Percentiles rank a stretch among this genome's conserved stretches.
phyloP scores from a whole-genome alignment of 139 green algal genomes.

The Ettlia oleoabundans region DNA sequence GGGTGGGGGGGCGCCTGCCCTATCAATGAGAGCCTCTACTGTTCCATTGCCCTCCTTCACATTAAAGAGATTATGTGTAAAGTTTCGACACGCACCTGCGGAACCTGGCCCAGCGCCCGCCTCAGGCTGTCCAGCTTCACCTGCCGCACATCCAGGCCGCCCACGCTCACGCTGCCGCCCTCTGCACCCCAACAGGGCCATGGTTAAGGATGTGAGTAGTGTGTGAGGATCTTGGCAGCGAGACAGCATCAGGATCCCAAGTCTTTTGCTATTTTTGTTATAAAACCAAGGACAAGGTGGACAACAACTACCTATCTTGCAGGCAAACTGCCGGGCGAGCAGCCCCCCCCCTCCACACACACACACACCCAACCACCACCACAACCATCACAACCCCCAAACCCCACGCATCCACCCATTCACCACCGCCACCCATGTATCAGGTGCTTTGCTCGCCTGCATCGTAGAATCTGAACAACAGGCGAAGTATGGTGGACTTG shows the following conservation, averaged over 20 bases:
- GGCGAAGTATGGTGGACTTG: constrained; percentile 79
- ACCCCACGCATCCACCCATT: neutral
- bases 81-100: constrained; percentile 49
- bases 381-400: neutral
- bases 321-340: neutral
- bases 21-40: no score
- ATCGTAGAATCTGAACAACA: constrained; percentile 93
- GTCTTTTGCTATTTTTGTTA: no score
- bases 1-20: no score
- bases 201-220: no score
- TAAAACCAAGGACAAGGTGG: neutral
- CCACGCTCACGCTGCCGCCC: constrained; percentile 69
- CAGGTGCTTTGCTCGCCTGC: constrained; percentile 1
- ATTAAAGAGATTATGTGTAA: no score
- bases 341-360: neutral
- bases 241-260: neutral
- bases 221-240: no score
- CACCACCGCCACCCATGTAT: no score
- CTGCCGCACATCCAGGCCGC: constrained; percentile 69
- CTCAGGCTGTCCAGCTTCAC: constrained; percentile 62
- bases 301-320: neutral
- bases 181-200: no score
- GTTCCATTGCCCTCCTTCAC: no score
- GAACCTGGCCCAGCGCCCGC: constrained; percentile 58
- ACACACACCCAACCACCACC: neutral